Evolutionary conservation across 139 green algal genomes (phyloP), one percentile per base, ranked within the genome.

Genomic region (Coelastrella sp.): DNA sequence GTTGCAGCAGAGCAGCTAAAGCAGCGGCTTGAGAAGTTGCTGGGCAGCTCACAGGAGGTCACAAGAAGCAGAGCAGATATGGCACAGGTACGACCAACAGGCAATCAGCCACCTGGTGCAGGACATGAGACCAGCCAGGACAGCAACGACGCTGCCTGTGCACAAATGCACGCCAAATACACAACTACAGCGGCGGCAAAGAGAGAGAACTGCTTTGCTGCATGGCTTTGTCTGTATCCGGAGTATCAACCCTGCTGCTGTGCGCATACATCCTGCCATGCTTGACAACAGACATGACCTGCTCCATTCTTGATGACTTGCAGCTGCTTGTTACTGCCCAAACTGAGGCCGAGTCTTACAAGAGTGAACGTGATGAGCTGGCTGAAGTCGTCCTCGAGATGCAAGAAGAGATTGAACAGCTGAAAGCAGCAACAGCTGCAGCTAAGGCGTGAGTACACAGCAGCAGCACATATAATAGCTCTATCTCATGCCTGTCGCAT

Each of bases 11-110:
- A 86, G 80, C 67, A 80, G 80, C 80, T 86, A 48, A 38, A 45
- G 34, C 80, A 86, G 67, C 66, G 80, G 17, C 80, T 86, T 34
- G 80, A 86, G 66, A n/a, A 53, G 67, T 34, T 86, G 34, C 25
- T 86, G 32, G 80, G 41, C 41, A 62, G 23, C 19, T 74, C 59
- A 23, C 37, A 84, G 41, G 78, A 64, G 5, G 62, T n/a, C 1
- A 84, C 40, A 17, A 69, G 48, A 59, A 60, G 66, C 43, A 60
- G 75, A 40, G 19, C 23, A 17, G 75, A 82, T 25, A 38, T 82
- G 53, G 75, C 75, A 5, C 53, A 82, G 53, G 75, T 82, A 9
- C 4, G 48, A 15, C 48, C 17, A 23, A 15, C 48, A 57, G n/a
- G n/a, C n/a, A n/a, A n/a, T n/a, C n/a, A n/a, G n/a, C n/a, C n/a